Evolutionary conservation across 1,139 yeast species (phyloP).

Genomic region (Hyphopichia wangnamkhiaoensis): DNA sequence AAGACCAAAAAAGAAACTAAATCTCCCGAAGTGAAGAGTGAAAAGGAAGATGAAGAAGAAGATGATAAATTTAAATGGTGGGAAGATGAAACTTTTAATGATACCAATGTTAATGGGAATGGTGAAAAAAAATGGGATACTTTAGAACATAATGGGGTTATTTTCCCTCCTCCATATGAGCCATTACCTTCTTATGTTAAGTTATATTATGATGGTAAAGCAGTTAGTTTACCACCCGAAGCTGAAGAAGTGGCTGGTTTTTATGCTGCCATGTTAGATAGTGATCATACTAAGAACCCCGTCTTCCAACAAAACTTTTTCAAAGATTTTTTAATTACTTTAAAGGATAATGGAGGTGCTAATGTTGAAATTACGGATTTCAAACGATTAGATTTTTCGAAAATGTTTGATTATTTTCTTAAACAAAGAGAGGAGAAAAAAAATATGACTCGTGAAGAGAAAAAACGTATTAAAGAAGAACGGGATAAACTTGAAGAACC

Average conservation of each 20-base stretch:
- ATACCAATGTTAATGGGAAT: conserved; percentile 52
- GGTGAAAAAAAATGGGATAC: conserved; percentile 85
- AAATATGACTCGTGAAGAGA: conserved; percentile 65
- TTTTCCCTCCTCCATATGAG: conserved; percentile 90
- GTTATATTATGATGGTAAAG: conserved; percentile 71
- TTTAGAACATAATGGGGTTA: conserved; percentile 84
- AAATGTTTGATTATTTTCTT: conserved; percentile 75
- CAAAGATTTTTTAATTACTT: conserved; percentile 67
- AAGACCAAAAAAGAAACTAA: conserved; percentile 4
- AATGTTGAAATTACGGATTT: conserved; percentile 58
- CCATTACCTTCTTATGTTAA: conserved; percentile 82
- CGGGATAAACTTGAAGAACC: conserved; percentile 78
- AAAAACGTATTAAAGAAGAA: conserved; percentile 69
- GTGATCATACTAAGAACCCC: conserved; percentile 88
- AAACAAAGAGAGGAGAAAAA: conserved; percentile 72
- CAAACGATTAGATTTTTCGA: conserved; percentile 72
- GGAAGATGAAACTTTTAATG: conserved; percentile 58
- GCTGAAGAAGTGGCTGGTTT: conserved; percentile 98
- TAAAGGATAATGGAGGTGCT: conserved; percentile 71
- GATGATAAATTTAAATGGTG: conserved; percentile 80
- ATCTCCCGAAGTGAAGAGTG: conserved; percentile 4
- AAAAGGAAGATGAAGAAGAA: conserved; percentile 31
- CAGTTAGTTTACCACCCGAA: conserved; percentile 68
- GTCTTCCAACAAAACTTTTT: conserved; percentile 87
- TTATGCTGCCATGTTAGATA: conserved; percentile 82